Evolutionary conservation across 805 yeast genomes (phyloP).

Genomic region (Nakazawaea wickerhamii): DNA sequence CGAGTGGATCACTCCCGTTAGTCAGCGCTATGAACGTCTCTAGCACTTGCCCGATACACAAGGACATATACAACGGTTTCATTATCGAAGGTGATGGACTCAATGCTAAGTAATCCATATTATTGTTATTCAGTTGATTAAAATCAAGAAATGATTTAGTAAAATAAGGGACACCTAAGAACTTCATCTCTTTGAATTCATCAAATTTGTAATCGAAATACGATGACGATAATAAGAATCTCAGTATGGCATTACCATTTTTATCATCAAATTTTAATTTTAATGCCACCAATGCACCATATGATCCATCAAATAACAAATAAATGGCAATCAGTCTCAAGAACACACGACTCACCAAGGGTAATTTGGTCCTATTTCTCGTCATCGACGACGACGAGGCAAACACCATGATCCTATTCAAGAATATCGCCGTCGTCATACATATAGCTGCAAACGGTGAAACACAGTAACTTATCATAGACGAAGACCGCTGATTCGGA

Average conservation of each 20-base stretch:
- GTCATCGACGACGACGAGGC: conserved; percentile 38
- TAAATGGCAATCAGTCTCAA: conserved; percentile 35
- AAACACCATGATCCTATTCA: conserved; percentile 55
- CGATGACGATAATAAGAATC: conserved; percentile 5
- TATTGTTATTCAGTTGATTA: not conserved
- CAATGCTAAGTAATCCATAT: conserved; percentile 20
- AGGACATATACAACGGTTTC: conserved; percentile 53
- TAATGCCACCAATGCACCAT: conserved; percentile 30
- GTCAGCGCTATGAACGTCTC: conserved; percentile 62
- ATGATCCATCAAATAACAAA: conserved; percentile 27
- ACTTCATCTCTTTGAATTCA: conserved; percentile 20
- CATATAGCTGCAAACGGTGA: conserved; percentile 48
- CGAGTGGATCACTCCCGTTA: conserved; percentile 49
- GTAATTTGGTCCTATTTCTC: conserved; percentile 29
- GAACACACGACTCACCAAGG: conserved; percentile 23
- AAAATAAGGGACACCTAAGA: conserved; percentile 24
- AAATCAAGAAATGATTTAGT: conserved; percentile 16
- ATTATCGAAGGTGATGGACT: conserved; percentile 49
- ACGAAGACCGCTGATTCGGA: conserved; percentile 28
- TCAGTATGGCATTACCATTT: conserved; percentile 14
- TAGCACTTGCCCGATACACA: conserved; percentile 56
- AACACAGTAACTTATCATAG: conserved; percentile 43
- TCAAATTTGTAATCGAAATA: conserved; percentile 22
- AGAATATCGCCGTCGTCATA: conserved; percentile 50
- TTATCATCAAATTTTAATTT: conserved; percentile 21